These are phyloP conservation scores for Ochromonas danica DNA, from an alignment of 108 stramenopile species.

Conservation along the genomic window DNA sequence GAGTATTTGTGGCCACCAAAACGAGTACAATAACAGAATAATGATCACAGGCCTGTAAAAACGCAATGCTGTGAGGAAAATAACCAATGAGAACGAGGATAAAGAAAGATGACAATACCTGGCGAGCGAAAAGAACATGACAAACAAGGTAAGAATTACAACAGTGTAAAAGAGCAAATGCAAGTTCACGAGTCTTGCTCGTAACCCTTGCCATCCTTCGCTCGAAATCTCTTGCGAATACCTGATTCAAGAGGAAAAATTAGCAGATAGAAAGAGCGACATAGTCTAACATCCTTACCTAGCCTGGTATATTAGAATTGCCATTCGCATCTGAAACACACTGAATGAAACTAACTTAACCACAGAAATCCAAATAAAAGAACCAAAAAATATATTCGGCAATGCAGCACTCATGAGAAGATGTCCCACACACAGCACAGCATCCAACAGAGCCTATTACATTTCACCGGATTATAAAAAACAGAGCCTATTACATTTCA, in stretches of 20 bases:
- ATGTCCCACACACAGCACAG: slow-evolving; percentile 76
- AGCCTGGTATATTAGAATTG: slow-evolving; percentile 79
- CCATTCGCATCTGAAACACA: slow-evolving; percentile 91
- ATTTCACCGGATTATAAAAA: slow-evolving; percentile 84
- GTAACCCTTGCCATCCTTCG: slow-evolving; percentile 49
- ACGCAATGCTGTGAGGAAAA: too few species aligned
- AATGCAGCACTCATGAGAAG: slow-evolving; percentile 77
- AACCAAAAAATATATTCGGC: slow-evolving; percentile 71
- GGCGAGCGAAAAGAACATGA: slow-evolving; percentile 63
- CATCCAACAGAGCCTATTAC: slow-evolving; percentile 85
- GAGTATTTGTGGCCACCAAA: slow-evolving; percentile 95
- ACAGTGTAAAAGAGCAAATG: slow-evolving; percentile 82
- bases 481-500: too few species aligned
- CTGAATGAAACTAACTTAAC: slow-evolving; percentile 90
- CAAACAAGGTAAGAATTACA: slow-evolving; percentile 66
- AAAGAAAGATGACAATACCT: too few species aligned
- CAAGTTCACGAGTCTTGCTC: slow-evolving; percentile 71
- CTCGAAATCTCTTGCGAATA: slow-evolving; percentile 65
- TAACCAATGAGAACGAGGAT: too few species aligned
- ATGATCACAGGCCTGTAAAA: slow-evolving; percentile 61
- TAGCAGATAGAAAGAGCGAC: too few species aligned
- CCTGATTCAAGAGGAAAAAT: too few species aligned
- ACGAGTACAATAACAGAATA: slow-evolving; percentile 75
- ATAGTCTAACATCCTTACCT: too few species aligned
- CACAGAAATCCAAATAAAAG: slow-evolving; percentile 75